phyloP scores from a whole-genome alignment of 495 filamentous ascomycete genomes.

The Aspergillus kassunensis region DNA sequence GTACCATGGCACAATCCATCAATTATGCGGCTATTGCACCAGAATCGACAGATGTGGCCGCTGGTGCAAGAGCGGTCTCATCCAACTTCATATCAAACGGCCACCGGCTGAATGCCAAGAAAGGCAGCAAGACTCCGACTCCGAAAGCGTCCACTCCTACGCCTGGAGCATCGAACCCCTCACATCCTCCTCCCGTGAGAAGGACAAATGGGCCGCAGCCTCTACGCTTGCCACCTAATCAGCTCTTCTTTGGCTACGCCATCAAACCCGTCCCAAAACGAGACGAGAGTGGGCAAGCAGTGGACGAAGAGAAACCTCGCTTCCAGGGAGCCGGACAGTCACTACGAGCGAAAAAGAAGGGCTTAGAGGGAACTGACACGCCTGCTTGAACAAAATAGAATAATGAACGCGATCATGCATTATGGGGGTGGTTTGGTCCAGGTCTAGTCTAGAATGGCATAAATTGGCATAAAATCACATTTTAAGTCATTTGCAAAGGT shows the following conservation, averaged over 20 bases:
- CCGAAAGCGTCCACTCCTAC: slow-evolving; percentile 80
- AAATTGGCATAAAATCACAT: no score
- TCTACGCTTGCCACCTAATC: slow-evolving; percentile 77
- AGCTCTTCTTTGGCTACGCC: slow-evolving; percentile 94
- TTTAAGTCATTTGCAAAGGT: no score
- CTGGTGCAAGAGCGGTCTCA: slow-evolving; percentile 59
- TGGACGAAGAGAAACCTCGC: slow-evolving; percentile 62
- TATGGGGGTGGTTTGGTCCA: background rate
- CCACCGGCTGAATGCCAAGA: slow-evolving; percentile 74
- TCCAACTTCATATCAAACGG: slow-evolving; percentile 76
- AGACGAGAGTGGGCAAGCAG: slow-evolving; percentile 59
- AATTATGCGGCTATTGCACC: slow-evolving; percentile 96
- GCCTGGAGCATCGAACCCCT: slow-evolving; percentile 58
- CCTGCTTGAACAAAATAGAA: slow-evolving; percentile 28
- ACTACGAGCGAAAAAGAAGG: slow-evolving; percentile 63
- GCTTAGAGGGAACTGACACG: slow-evolving; percentile 31
- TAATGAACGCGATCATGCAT: slow-evolving; percentile 2
- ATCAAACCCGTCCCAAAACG: slow-evolving; percentile 81
- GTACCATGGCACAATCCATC: slow-evolving; percentile 94
- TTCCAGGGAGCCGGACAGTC: slow-evolving; percentile 90
- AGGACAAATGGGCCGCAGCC: slow-evolving; percentile 80
- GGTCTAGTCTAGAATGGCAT: slow-evolving; percentile 1
- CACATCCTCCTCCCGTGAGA: slow-evolving; percentile 40
- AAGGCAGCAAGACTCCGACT: slow-evolving; percentile 70
- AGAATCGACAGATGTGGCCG: slow-evolving; percentile 56